Base-by-base conservation (phyloP, 345 rosid species). In the Eucalyptus pauciflora region DNA sequence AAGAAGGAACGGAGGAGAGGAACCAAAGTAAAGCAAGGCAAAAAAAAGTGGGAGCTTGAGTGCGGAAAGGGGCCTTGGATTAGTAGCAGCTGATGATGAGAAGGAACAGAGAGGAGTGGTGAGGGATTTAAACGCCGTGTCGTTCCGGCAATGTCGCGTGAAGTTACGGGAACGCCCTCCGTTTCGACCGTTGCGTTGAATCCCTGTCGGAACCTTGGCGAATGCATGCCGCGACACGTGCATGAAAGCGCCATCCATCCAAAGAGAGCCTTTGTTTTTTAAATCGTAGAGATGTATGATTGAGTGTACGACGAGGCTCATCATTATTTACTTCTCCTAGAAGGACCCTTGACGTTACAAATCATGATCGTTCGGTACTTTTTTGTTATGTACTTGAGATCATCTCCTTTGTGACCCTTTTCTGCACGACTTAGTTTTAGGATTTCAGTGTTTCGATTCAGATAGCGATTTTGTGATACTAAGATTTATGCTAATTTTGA, bases 101-200 rank as follows among this genome's bases (percentile, higher is more conserved):
- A 20, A 20, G 41, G 27, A 20, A 20, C 2, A 2, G 27, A 20
- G 83, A 37, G 48, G 46, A 76, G 83, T 69, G 69, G 31, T 27
- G 37, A 31, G 20, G 46, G 45, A 20, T 37, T 41, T 5, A 76
- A 37, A 37, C 83, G 83, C 48, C 83, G 83, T 76, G 48, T 41
- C 83, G 83, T 76, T 76, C 41, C 7, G 8, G 54, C 41, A 14
- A 10, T 52, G 58, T 33, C 45, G 7, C 31, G 46, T 24, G 54
- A 87, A n/a, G 12, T 64, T 52, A 41, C 88, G 25, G 54, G 76
- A 87, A 87, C 5, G 88, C 88, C 88, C 88, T 22, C 54, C 33
- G 1, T 45, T 14, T 29, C 22, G 86, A 11, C 86, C 89, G 41
- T 41, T 15, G 60, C 67, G 24, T 46, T 16, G 31, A 80, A 51